phyloP scores from a whole-genome alignment of 768 basidiomycete genomes.

The Hydnomerulius pinastri region DNA sequence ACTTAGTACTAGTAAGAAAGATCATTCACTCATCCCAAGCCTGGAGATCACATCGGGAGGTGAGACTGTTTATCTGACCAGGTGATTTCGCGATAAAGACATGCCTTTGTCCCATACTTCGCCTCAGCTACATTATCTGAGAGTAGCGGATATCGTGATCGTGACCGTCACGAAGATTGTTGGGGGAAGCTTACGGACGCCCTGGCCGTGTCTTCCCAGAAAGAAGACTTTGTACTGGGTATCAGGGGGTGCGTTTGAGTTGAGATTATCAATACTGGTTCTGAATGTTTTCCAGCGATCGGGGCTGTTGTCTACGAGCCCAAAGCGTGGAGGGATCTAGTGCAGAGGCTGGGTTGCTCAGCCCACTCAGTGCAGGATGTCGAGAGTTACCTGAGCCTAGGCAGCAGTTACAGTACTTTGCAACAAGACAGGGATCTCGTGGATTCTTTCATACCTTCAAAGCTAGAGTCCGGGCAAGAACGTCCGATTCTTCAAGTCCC shows the following conservation, averaged over 20 bases:
- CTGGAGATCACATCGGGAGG: slow-evolving; percentile 14
- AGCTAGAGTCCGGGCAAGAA: too few species aligned
- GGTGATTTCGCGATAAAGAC: neutral
- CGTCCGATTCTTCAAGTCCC: too few species aligned
- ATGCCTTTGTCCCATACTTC: slow-evolving; percentile 59
- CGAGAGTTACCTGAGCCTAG: too few species aligned
- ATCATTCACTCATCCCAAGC: slow-evolving; percentile 62
- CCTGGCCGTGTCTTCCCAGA: slow-evolving; percentile 71
- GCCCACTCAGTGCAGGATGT: too few species aligned
- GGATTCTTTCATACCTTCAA: too few species aligned
- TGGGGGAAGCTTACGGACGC: slow-evolving; percentile 54
- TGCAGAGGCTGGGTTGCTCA: neutral
- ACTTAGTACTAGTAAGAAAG: neutral
- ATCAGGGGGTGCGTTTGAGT: slow-evolving; percentile 36
- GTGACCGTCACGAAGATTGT: slow-evolving; percentile 45
- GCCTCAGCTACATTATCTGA: slow-evolving; percentile 69
- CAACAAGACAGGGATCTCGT: too few species aligned
- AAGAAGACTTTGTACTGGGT: slow-evolving; percentile 63
- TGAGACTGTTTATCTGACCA: too few species aligned
- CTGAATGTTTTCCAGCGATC: slow-evolving; percentile 53
- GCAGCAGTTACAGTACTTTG: too few species aligned
- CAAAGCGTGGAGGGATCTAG: slow-evolving; percentile 57
- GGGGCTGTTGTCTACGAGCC: slow-evolving; percentile 49
- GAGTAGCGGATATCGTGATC: slow-evolving; percentile 57
- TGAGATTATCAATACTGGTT: slow-evolving; percentile 46